Base-by-base conservation (phyloP, 306 rosid species). In the Nissolia schottii region DNA sequence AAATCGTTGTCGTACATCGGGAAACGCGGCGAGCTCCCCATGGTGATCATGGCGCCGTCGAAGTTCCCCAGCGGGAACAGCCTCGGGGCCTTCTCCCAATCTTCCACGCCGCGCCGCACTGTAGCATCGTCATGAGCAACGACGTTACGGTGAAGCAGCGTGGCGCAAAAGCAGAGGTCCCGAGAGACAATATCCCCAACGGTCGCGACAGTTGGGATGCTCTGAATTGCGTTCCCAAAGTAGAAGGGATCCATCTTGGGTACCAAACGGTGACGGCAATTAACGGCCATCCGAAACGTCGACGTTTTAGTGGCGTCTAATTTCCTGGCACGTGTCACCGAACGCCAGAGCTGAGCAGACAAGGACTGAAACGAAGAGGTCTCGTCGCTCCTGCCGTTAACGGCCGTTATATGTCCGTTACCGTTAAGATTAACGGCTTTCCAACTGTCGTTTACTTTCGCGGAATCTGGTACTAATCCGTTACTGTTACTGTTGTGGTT, bases 251-350 rank as follows among this genome's bases (percentile, higher is more conserved):
- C 84, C 88, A 92, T 73, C 85, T 63, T 80, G 15, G 98, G 98
- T 23, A 71, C 56, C 34, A 92, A 68, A 1, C 98, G 77, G 79
- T 85, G 98, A 19, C 98, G 95, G 76, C 95, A 92, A 64, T 92
- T 92, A 76, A 92, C 98, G 0, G 98, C 98, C 98, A 92, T 92
- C 0, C 98, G 84, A 48, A 92, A 90, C 79, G 95, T 92, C 82
- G 95, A 86, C 78, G 80, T 78, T 80, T 87, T 89, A 0, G 80
- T 1, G 0, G 20, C 25, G 3, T 79, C 83, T 6, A 92, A 27
- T 3, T 81, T 84, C 67, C 98, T 80, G 3, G 84, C 96, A 34
- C 91, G 96, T 25, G 96, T 92, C 77, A 92, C 95, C 2, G 95
- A 83, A 0, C 98, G 85, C 98, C 98, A 92, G 2, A 92, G 74